Base-by-base conservation (phyloP, 768 basidiomycete species). In the Phylloporus sp. region DNA sequence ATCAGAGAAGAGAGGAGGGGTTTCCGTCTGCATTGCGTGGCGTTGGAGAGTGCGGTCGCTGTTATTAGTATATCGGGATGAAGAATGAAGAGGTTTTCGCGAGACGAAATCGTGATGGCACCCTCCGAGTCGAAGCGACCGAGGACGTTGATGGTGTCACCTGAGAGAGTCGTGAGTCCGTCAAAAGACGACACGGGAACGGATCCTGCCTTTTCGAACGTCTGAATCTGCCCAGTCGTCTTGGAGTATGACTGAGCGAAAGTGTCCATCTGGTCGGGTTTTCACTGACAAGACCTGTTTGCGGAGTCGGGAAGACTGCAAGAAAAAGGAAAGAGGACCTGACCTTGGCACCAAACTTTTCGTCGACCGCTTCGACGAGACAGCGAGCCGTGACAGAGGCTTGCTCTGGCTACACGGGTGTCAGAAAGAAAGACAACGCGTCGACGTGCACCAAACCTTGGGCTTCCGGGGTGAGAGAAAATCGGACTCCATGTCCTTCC, bases 11-110 rank as follows among this genome's bases (percentile, higher is more conserved):
- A 81, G 24, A 99, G 70, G n/a, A 98, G 72, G 0, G 95, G 90
- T 65, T 86, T 90, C 9, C 96, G 84, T 18, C 80, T 68, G 64
- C 96, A 99, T 56, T 84, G 81, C 1, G 87, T 74, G 0, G 92
- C 82, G 44, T 81, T 86, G 3, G 92, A 84, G 18, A 98, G 80
- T 1, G 89, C 79, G 1, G 95, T 96, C 21, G 92, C 86, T 3
- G 96, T 94, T 38, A 97, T 66, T 33, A 99, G 84, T 37, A 90
- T 69, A 66, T 99, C 95, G 6, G 95, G 95, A 58, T 98, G 92
- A 39, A 85, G 84, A 52, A 98, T 83, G 46, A 98, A 69, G 38
- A 87, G 70, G 54, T 91, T 84, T 9, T 76, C 60, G 43, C 74
- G 74, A 24, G 81, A 75, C 3, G 80, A 81, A 37, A 96, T 74